Conservation (phyloP, 2,329 filamentous ascomycete species). For the Sporothrix brasiliensis region DNA sequence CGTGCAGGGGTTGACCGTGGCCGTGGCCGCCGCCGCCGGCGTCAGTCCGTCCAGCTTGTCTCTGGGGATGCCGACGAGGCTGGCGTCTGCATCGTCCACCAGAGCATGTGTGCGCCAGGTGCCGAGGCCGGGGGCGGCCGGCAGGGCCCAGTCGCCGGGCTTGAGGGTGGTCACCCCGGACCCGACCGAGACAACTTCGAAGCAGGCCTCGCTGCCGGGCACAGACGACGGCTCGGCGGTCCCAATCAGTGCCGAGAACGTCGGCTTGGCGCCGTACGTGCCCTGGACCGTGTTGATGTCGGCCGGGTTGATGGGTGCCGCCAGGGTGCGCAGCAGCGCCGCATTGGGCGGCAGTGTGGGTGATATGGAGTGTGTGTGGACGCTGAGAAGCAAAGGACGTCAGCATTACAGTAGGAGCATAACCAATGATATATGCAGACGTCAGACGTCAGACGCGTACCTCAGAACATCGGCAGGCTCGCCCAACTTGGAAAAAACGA, state of each 20-base stretch:
- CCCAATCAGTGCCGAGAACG: slow-evolving; percentile 72
- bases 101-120: slow-evolving; percentile 94
- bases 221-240: slow-evolving; percentile 76
- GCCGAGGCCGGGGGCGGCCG: slow-evolving; percentile 78
- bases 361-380: slow-evolving; percentile 77
- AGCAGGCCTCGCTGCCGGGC: slow-evolving; percentile 89
- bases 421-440: too few species aligned
- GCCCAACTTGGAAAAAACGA: slow-evolving; percentile 74
- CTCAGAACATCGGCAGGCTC: slow-evolving; percentile 71
- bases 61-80: slow-evolving; percentile 64
- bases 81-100: slow-evolving; percentile 53
- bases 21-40: slow-evolving; percentile 79
- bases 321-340: slow-evolving; percentile 83
- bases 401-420: not conserved
- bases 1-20: slow-evolving; percentile 89
- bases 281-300: slow-evolving; percentile 99
- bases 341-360: slow-evolving; percentile 66
- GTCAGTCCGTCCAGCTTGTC: slow-evolving; percentile 52
- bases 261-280: slow-evolving; percentile 84
- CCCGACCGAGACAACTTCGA: slow-evolving; percentile 78
- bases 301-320: slow-evolving; percentile 91
- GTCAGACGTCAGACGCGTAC: slow-evolving; percentile 45
- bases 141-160: slow-evolving; percentile 92
- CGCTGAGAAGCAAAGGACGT: slow-evolving; percentile 44
- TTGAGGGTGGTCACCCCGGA: slow-evolving; percentile 56